Percentiles rank a stretch among this genome's conserved stretches.
Evolutionary conservation across 202 grass and related monocot genomes (phyloP).

Genomic region (Brachypodium distachyon): DNA sequence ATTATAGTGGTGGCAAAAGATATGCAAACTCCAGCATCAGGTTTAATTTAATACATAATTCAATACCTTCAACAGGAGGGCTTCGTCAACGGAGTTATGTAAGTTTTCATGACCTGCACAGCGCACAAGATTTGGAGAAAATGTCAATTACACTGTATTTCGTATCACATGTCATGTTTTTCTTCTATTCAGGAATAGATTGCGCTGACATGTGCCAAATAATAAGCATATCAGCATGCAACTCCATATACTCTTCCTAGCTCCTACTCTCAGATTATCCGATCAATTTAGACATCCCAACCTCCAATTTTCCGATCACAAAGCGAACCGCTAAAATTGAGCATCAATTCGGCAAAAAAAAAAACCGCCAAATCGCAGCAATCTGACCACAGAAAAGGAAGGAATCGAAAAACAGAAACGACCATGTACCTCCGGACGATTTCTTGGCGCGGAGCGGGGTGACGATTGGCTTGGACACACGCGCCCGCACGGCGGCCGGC

Average conservation of each 20-base stretch:
- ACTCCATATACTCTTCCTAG: not conserved
- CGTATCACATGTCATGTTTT: not conserved
- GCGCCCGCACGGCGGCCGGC: slow-evolving; percentile 15
- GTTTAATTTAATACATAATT: not conserved
- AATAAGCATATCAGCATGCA: not conserved
- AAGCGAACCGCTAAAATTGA: not conserved
- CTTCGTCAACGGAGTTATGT: slow-evolving; percentile 69
- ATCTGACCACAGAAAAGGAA: not conserved
- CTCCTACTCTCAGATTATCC: not conserved
- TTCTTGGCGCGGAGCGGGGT: slow-evolving; percentile 27
- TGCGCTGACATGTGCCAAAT: not conserved
- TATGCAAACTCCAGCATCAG: not conserved
- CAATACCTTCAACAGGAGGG: slow-evolving; percentile 64
- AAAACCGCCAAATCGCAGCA: not conserved
- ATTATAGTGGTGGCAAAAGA: slow-evolving; percentile 10
- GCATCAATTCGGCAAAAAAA: not conserved
- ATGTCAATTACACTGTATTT: slow-evolving; percentile 10
- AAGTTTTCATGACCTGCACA: slow-evolving; percentile 50
- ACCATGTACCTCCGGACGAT: slow-evolving; percentile 14
- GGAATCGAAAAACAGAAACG: not conserved
- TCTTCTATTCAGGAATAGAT: not conserved
- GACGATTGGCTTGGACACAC: slow-evolving; percentile 28
- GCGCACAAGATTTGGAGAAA: slow-evolving; percentile 1
- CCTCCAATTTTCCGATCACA: not conserved
- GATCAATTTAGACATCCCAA: not conserved